A percentile compares a stretch with the other conserved stretches of the same genome.
phyloP scores from a whole-genome alignment of 208 protist species.

The Wallacemonas collosoma region DNA sequence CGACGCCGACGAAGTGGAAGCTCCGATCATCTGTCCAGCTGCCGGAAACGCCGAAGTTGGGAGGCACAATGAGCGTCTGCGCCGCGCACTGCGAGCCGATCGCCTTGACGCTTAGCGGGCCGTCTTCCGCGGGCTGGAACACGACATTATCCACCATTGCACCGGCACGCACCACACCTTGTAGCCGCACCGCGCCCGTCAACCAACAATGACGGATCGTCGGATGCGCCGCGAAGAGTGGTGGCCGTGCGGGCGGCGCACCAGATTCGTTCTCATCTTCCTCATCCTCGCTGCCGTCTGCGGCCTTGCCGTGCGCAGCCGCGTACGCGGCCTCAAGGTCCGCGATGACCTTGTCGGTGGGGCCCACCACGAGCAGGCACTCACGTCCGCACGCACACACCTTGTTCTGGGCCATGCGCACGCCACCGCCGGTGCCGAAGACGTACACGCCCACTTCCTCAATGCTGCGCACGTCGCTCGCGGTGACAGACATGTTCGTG shows the following conservation, averaged over 20 bases:
- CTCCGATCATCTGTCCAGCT: slow-evolving; percentile 22
- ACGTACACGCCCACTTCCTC: slow-evolving; percentile 62
- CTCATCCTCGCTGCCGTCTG: slow-evolving; percentile 31
- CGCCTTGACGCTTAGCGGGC: neutral
- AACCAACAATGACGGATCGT: slow-evolving; percentile 52
- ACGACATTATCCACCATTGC: slow-evolving; percentile 79
- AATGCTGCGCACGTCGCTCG: slow-evolving; percentile 55
- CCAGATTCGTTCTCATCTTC: slow-evolving; percentile 55
- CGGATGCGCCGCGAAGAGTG: slow-evolving; percentile 61
- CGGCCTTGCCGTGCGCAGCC: slow-evolving; percentile 8
- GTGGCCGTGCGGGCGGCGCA: slow-evolving; percentile 2
- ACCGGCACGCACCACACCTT: slow-evolving; percentile 62
- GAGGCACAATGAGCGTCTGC: slow-evolving; percentile 20
- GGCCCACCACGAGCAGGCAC: slow-evolving; percentile 65
- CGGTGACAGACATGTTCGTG: slow-evolving; percentile 29
- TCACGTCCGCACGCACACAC: slow-evolving; percentile 59
- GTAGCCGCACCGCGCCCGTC: slow-evolving; percentile 64
- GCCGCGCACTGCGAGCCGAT: slow-evolving; percentile 12
- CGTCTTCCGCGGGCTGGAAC: slow-evolving; percentile 36
- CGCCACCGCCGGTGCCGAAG: slow-evolving; percentile 47
- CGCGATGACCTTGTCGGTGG: slow-evolving; percentile 34
- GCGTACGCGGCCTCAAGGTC: slow-evolving; percentile 25
- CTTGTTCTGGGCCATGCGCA: slow-evolving; percentile 38
- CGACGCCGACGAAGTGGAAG: slow-evolving; percentile 39
- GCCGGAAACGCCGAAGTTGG: slow-evolving; percentile 20